Evolutionary conservation across 2,329 filamentous ascomycete species (phyloP).

Genomic region (Metarhizium guizhouense): DNA sequence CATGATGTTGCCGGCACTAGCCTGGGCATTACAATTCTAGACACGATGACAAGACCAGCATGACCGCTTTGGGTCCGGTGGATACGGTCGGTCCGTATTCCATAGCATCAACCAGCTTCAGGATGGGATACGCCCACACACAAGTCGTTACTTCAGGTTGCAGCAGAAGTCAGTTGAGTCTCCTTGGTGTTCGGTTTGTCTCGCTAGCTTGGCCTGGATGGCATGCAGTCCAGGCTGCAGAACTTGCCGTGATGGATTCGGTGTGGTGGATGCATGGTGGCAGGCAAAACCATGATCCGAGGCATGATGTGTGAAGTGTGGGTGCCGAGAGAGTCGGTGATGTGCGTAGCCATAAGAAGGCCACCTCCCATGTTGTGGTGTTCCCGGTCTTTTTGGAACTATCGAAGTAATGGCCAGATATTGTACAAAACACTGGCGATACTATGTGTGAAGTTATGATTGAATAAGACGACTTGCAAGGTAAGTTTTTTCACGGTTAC

Average conservation of each 20-base stretch:
- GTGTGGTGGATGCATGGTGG: not conserved
- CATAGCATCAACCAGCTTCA: not conserved
- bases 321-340: not conserved
- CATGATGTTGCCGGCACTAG: not conserved
- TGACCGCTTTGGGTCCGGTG: not conserved
- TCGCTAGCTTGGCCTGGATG: no score
- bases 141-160: no score
- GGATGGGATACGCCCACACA: not conserved
- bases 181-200: no score
- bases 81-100: not conserved
- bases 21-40: not conserved
- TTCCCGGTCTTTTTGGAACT: no score
- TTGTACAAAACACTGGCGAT: not conserved
- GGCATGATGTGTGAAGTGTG: not conserved
- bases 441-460: no score
- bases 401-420: no score
- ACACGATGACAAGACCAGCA: not conserved
- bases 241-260: not conserved
- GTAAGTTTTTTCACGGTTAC: no score
- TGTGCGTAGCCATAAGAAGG: not conserved
- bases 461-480: no score
- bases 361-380: not conserved
- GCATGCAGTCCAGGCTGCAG: not conserved
- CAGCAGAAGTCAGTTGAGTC: no score
- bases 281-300: not conserved